phyloP scores from a whole-genome alignment of 2,329 filamentous ascomycete genomes.

The Epichloe uncinata region DNA sequence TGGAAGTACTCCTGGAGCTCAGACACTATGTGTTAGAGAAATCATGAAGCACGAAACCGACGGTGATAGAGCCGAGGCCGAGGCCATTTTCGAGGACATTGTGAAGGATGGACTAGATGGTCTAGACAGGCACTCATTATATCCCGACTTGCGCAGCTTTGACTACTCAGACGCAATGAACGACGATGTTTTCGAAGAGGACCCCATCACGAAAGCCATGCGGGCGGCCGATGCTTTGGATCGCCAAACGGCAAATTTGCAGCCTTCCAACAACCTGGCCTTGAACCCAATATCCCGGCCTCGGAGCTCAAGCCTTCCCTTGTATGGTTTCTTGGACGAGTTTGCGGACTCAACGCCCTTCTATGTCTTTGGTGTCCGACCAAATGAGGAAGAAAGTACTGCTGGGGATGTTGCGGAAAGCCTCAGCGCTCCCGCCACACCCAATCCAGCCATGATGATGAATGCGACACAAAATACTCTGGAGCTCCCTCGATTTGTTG shows the following conservation, averaged over 20 bases:
- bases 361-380: conserved; percentile 31
- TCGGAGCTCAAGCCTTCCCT: conserved; percentile 36
- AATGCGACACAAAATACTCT: conserved; percentile 14
- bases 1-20: conserved; percentile 43
- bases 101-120: conserved; percentile 35
- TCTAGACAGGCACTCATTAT: conserved; percentile 14
- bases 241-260: conserved; percentile 39
- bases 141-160: conserved; percentile 8
- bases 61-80: conserved; percentile 36
- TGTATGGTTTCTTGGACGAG: conserved; percentile 30
- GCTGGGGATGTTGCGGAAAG: conserved; percentile 8
- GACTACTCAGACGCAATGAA: neutral
- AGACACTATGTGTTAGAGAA: conserved; percentile 37
- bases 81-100: conserved; percentile 36
- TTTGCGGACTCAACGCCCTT: conserved; percentile 32
- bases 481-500: conserved; percentile 2
- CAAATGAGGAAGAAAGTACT: conserved; percentile 11
- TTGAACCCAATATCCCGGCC: conserved; percentile 26
- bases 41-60: conserved; percentile 40
- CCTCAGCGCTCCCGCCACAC: conserved; percentile 9
- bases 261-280: conserved; percentile 35
- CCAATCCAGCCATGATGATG: conserved; percentile 17
- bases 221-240: conserved; percentile 45
- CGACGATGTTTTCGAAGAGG: conserved; percentile 26
- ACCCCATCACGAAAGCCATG: conserved; percentile 43